Evolutionary conservation across 805 yeast genomes (phyloP), one percentile per base, ranked within the genome.

Genomic region (Naumovozyma baii): DNA sequence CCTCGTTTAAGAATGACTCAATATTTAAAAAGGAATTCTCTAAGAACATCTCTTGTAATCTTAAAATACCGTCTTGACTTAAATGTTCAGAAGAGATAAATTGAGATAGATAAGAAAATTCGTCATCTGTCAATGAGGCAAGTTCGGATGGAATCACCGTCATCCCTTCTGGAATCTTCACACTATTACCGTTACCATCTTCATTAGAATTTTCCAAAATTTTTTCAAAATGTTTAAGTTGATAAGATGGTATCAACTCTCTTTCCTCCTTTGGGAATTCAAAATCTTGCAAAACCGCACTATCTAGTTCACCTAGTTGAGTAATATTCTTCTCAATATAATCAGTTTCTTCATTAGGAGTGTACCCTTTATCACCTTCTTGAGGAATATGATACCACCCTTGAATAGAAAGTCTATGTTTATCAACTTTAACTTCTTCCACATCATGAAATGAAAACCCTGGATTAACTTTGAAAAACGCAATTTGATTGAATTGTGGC

Each of bases 321-420:
- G 86, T 76, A 0, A 83, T 80, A 49, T 80, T 87, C 1, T 83
- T 78, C 29, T 67, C 74, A 8, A 59, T 51, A 64, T 64, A 61
- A 33, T 50, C 48, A 52, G 80, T 90, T 58, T 85, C 87, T 55
- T 86, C 95, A 4, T 94, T 94, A 29, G 75, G 76, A 15, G 78
- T 72, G 54, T 61, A 90, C 0, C 96, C 97, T 26, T 74, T 78
- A 62, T 92, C 99, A 8, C 95, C 96, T 9, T 66, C 66, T 58
- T 92, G 97, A 3, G 99, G 99, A 38, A 88, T 84, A 61, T 92
- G 99, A 57, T 90, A 94, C 99, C 99, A 94, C 1, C 99, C 99
- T 54, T 92, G 96, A 44, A 92, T 85, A 0, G 95, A 84, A 28
- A 92, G 66, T 54, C 99, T 72, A 46, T 87, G 94, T 55, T 81